Percentiles rank a stretch among this genome's conserved stretches.
phyloP scores from a whole-genome alignment of 208 protist genomes.

The Acanthamoeba castellanii region DNA sequence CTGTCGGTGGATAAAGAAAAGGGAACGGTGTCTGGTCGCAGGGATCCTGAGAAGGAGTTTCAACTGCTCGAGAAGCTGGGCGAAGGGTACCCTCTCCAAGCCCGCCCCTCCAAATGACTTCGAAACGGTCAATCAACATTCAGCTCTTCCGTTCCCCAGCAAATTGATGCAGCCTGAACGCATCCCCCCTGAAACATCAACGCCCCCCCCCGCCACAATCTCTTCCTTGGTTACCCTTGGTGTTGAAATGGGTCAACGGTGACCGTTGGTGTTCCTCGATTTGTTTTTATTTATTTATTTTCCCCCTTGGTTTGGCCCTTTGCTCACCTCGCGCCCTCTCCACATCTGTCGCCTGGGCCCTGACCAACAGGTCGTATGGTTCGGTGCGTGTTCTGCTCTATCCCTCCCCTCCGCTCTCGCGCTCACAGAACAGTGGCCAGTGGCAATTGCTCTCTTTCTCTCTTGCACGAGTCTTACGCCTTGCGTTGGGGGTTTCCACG shows the following conservation, averaged over 20 bases:
- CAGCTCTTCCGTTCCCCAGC: too few relatives aligned
- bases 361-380: slow-evolving; percentile 16
- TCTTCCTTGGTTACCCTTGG: not conserved
- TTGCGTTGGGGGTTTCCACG: not conserved
- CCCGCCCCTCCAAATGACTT: not conserved
- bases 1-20: slow-evolving; percentile 39
- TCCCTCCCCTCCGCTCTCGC: not conserved
- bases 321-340: not conserved
- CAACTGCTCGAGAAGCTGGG: slow-evolving; percentile 62
- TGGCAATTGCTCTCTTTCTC: not conserved
- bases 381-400: not conserved
- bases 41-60: slow-evolving; percentile 52
- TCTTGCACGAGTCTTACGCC: not conserved
- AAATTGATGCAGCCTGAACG: too few relatives aligned
- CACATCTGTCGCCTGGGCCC: not conserved
- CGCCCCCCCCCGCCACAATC: not conserved
- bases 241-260: not conserved
- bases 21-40: slow-evolving; percentile 21
- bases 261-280: not conserved
- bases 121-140: too few relatives aligned
- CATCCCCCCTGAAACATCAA: not conserved
- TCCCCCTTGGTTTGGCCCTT: not conserved
- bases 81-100: slow-evolving; percentile 22
- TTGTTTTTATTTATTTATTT: not conserved
- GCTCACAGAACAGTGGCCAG: too few relatives aligned